Evolutionary conservation across 2,329 filamentous ascomycete species (phyloP).

Genomic region (Ploettnerulaceae sp.): DNA sequence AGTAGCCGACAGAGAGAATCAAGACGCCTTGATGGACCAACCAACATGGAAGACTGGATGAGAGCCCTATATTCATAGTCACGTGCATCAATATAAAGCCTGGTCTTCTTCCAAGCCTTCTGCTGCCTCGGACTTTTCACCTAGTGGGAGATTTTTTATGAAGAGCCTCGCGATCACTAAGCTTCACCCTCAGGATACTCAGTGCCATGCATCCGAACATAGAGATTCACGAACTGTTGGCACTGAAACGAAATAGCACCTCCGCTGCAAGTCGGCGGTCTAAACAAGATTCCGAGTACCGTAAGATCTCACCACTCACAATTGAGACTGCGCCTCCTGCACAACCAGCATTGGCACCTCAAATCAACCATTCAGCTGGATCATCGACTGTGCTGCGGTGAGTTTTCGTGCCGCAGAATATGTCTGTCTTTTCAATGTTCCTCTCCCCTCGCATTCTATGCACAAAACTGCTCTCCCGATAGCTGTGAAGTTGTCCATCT

Average conservation of each 20-base stretch:
- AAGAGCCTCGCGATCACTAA: neutral
- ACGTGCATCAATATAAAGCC: neutral
- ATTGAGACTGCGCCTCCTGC: conserved; percentile 9
- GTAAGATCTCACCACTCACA: conserved; percentile 8
- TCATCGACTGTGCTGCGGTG: conserved; percentile 11
- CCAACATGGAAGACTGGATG: neutral
- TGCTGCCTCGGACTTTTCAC: neutral
- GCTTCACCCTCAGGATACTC: neutral
- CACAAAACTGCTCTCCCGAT: neutral
- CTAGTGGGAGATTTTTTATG: neutral
- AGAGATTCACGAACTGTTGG: neutral
- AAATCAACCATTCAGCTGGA: conserved; percentile 6
- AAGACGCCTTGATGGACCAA: neutral
- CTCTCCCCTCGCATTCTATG: neutral
- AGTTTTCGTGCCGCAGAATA: conserved; percentile 7
- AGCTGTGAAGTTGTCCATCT: neutral
- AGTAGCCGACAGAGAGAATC: too few species aligned
- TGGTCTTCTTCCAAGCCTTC: neutral
- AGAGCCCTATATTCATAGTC: neutral
- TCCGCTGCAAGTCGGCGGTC: neutral
- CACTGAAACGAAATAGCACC: neutral
- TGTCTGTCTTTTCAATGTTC: neutral
- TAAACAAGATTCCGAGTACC: conserved; percentile 7
- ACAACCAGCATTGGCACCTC: conserved; percentile 2
- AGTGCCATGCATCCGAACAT: neutral